Evolutionary conservation across 768 basidiomycete species (phyloP), one percentile per base, ranked within the genome.

Genomic region (Mycena latifolia): DNA sequence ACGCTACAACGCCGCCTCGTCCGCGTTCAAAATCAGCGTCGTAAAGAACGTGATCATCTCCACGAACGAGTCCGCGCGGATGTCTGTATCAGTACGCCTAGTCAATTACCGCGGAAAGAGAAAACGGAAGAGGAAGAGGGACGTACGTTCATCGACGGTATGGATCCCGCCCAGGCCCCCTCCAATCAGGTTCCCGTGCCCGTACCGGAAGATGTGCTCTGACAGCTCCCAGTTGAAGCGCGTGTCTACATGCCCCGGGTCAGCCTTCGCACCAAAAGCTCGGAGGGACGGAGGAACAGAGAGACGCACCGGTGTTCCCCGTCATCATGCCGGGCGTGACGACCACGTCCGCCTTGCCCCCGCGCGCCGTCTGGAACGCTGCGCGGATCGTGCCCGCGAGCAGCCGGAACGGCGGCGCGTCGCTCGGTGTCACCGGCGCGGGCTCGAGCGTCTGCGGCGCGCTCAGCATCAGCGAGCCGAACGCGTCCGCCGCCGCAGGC

Each of bases 121-220:
- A 39, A 28, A 9, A 35, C 18, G n/a, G 20, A 3, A 8, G 41
- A 46, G 14, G 35, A 22, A n/a, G 20, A 29, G 17, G 24, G 11
- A 66, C 79, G 50, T 61, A 84, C 86, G 80, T 77, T 87, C 86
- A 50, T 87, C 78, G 12, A 86, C 78, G 6, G 86, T 86, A 69
- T 87, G 86, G 10, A 81, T 73, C 46, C 75, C 75, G 5, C 28
- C 62, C 0, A 74, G 55, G 29, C 65, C 74, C 20, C 67, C 64
- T 9, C 29, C 65, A 22, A 66, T 37, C 17, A 61, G 71, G 18
- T 73, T 73, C 25, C 74, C 71, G 67, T 81, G 81, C 11, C 74
- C 73, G 66, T 86, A 87, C 18, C 86, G 83, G 77, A 84, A 86
- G 55, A 87, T 87, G 61, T 78, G 72, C 33, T 66, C 47, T 9